phyloP scores from a whole-genome alignment of 2,329 filamentous ascomycete genomes.

The Mycosphaerelloides madeirae region DNA sequence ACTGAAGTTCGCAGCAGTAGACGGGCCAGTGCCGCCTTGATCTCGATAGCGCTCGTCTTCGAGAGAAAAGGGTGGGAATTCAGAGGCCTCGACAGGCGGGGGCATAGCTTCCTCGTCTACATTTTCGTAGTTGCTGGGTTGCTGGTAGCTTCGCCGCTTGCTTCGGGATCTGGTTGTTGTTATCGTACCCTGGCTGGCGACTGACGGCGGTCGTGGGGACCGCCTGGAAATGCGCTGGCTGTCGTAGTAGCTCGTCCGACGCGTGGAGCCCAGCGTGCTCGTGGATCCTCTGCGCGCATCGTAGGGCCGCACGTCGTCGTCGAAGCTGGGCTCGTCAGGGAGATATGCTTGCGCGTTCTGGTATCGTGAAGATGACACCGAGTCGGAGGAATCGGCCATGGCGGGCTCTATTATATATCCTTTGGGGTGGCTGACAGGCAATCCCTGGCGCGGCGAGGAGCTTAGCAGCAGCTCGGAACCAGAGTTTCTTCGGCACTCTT shows the following conservation, averaged over 20 bases:
- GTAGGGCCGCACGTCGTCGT: slow-evolving; percentile 2
- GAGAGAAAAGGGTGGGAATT: slow-evolving; percentile 5
- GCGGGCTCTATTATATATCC: too few species aligned
- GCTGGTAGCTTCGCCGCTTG: slow-evolving; percentile 20
- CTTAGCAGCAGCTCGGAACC: too few species aligned
- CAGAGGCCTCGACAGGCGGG: slow-evolving; percentile 11
- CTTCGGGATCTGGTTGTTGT: slow-evolving; percentile 13
- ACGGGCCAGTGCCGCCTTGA: slow-evolving; percentile 1
- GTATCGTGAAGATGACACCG: too few species aligned
- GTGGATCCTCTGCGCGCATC: slow-evolving; percentile 10
- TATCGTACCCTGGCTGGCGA: slow-evolving; percentile 9
- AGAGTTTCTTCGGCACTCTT: too few species aligned
- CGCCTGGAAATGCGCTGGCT: slow-evolving; percentile 17
- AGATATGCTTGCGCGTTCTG: too few species aligned
- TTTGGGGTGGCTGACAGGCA: too few species aligned
- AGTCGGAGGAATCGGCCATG: too few species aligned
- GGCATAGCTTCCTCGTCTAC: slow-evolving; percentile 18
- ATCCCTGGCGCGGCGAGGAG: too few species aligned
- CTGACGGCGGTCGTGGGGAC: slow-evolving; percentile 16
- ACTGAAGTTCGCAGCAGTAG: slow-evolving; percentile 14
- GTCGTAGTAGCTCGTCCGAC: slow-evolving; percentile 23
- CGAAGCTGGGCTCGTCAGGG: slow-evolving; percentile 3
- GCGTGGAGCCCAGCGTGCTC: slow-evolving; percentile 12
- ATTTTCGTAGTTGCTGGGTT: slow-evolving; percentile 17
- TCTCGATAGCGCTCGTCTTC: slow-evolving; percentile 14